phyloP scores from a whole-genome alignment of 371 early-diverging fungal genomes.

The Thermomucor indicae-seudaticae region DNA sequence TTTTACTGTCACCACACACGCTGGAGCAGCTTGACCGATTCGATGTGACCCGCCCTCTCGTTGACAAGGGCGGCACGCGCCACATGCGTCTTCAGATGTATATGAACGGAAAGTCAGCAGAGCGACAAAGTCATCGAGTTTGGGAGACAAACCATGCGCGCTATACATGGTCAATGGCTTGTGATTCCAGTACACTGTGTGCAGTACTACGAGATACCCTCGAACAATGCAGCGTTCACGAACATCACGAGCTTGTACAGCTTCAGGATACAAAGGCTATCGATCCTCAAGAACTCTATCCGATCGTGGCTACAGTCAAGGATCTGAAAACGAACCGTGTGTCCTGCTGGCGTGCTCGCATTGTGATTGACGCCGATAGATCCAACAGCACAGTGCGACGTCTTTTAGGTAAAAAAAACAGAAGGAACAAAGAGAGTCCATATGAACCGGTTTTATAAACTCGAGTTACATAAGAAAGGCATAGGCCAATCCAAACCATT shows the following conservation, averaged over 20 bases:
- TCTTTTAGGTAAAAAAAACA: slow-evolving; percentile 26
- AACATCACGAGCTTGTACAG: slow-evolving; percentile 24
- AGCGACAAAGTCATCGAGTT: slow-evolving; percentile 20
- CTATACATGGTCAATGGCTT: slow-evolving; percentile 24
- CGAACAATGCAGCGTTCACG: slow-evolving; percentile 11
- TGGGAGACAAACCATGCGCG: slow-evolving; percentile 28
- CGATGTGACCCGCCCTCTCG: slow-evolving; percentile 14
- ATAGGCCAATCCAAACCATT: too few species aligned
- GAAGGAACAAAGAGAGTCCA: background rate
- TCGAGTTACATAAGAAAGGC: too few species aligned
- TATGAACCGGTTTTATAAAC: too few species aligned
- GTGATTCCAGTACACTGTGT: slow-evolving; percentile 12
- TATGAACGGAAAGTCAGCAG: slow-evolving; percentile 14
- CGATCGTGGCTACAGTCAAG: slow-evolving; percentile 16
- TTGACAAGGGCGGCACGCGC: slow-evolving; percentile 16
- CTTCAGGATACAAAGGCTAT: slow-evolving; percentile 20
- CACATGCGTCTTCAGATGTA: slow-evolving; percentile 29
- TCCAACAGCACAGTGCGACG: slow-evolving; percentile 28
- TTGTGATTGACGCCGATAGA: slow-evolving; percentile 35
- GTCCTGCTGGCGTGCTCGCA: slow-evolving; percentile 17
- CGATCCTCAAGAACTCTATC: slow-evolving; percentile 3
- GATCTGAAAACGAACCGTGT: slow-evolving; percentile 16
- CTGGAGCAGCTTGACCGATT: slow-evolving; percentile 27
- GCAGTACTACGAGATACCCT: slow-evolving; percentile 13
- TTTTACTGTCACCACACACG: slow-evolving; percentile 32